Evolutionary conservation across 257 asterid genomes (phyloP).

Genomic region (Salvia miltiorrhiza): DNA sequence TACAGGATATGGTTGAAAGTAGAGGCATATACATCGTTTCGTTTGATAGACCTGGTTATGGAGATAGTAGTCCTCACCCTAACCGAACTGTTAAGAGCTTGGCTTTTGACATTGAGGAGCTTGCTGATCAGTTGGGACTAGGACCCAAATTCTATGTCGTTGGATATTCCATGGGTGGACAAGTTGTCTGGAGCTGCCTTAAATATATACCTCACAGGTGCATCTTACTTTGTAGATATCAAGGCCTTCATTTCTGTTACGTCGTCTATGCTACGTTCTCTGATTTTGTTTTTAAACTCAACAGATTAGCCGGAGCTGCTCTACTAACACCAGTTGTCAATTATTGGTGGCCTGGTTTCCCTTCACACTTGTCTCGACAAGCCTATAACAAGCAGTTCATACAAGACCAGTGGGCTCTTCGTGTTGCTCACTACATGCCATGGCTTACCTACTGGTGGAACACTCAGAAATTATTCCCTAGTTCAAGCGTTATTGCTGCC

Average conservation of each 20-base stretch:
- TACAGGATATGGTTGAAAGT: slow-evolving; percentile 61
- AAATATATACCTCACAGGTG: too few species aligned
- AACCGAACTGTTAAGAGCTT: too few species aligned
- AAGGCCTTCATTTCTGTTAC: neutral
- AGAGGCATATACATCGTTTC: too few species aligned
- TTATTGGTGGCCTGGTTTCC: slow-evolving; percentile 85
- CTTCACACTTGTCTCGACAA: slow-evolving; percentile 61
- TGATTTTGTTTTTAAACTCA: neutral
- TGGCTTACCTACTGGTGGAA: too few species aligned
- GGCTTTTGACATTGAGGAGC: too few species aligned
- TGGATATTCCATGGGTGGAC: too few species aligned
- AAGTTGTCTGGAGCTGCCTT: too few species aligned
- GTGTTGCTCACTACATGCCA: slow-evolving; percentile 71
- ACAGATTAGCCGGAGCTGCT: slow-evolving; percentile 84
- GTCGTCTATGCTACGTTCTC: neutral
- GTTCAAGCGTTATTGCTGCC: slow-evolving; percentile 30
- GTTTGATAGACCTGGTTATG: too few species aligned
- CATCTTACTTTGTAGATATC: neutral
- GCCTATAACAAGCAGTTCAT: slow-evolving; percentile 41
- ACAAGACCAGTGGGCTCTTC: slow-evolving; percentile 77
- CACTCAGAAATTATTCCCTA: slow-evolving; percentile 75
- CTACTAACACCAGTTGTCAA: slow-evolving; percentile 72
- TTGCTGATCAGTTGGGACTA: too few species aligned
- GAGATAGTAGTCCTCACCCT: too few species aligned
- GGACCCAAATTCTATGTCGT: too few species aligned